These are phyloP conservation scores for Salmacisia buchloeana DNA, from an alignment of 1,284 basidiomycete genomes.

Conservation along the genomic window DNA sequence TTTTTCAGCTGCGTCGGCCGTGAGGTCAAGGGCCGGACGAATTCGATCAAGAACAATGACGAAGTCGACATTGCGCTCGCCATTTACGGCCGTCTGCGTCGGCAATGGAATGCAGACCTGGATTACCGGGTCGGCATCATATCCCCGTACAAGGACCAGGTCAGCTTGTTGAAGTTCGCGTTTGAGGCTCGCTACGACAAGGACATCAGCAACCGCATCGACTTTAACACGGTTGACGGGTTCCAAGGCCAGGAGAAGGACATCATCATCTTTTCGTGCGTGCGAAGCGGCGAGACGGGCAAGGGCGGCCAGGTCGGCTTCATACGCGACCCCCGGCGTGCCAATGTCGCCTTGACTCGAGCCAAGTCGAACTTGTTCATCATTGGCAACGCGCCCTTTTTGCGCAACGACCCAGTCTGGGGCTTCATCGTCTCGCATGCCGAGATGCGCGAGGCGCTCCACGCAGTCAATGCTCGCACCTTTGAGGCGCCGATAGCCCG, in stretches of 20 bases:
- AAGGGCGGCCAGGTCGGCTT: constrained; percentile 66
- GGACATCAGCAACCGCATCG: constrained; percentile 64
- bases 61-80: constrained; percentile 75
- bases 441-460: constrained; percentile 10
- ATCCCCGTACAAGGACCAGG: constrained; percentile 91
- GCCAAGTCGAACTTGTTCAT: constrained; percentile 91
- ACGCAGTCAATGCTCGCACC: background rate
- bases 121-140: constrained; percentile 80
- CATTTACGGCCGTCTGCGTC: constrained; percentile 69
- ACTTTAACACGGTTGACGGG: constrained; percentile 91
- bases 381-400: constrained; percentile 79
- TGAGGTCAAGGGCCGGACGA: constrained; percentile 52
- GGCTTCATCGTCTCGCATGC: constrained; percentile 28
- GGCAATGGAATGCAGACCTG: constrained; percentile 61
- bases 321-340: constrained; percentile 46
- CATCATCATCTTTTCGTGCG: constrained; percentile 72
- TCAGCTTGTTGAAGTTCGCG: constrained; percentile 66
- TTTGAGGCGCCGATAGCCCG: background rate
- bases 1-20: constrained; percentile 60
- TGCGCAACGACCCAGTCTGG: constrained; percentile 61
- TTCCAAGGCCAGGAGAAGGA: constrained; percentile 93
- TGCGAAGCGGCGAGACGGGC: constrained; percentile 64
- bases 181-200: constrained; percentile 71
- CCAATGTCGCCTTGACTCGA: constrained; percentile 90
- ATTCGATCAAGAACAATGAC: constrained; percentile 71